These are phyloP conservation scores for Helicosporidium sp. DNA, from an alignment of 139 green algal species.

Conservation along the genomic window DNA sequence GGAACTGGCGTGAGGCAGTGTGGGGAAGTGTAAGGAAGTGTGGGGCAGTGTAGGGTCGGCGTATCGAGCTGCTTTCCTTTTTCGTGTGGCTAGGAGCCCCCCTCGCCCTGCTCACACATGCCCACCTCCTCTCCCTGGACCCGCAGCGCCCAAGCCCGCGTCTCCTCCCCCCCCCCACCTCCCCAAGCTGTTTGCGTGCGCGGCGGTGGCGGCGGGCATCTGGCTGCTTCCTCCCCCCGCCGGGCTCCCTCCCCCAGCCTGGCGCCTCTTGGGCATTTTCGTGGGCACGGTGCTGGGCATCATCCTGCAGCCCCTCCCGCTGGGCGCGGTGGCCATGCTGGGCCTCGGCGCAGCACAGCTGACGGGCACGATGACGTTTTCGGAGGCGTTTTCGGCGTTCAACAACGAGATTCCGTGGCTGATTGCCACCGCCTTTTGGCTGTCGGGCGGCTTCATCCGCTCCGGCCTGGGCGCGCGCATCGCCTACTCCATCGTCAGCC, in stretches of 20 bases:
- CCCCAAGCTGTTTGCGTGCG: constrained; percentile 65
- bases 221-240: constrained; percentile 65
- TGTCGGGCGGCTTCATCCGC: constrained; percentile 96
- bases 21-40: too few species aligned
- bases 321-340: constrained; percentile 91
- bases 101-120: too few species aligned
- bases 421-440: constrained; percentile 97
- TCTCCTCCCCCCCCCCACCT: too few species aligned
- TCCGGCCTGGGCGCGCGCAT: constrained; percentile 90
- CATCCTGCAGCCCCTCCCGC: constrained; percentile 75
- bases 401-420: constrained; percentile 84
- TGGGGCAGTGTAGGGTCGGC: too few species aligned
- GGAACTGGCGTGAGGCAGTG: too few species aligned
- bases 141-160: too few species aligned
- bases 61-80: too few species aligned
- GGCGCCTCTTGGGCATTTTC: constrained; percentile 89
- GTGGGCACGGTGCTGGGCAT: constrained; percentile 72
- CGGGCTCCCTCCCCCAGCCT: constrained; percentile 53
- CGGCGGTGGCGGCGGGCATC: constrained; percentile 45
- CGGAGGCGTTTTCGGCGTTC: constrained; percentile 88
- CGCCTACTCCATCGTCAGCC: constrained; percentile 81
- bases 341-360: constrained; percentile 80
- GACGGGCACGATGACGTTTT: constrained; percentile 87
- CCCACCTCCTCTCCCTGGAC: too few species aligned
- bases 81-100: too few species aligned